phyloP scores from a whole-genome alignment of 1,284 basidiomycete species.

The Cerioporus squamosus region DNA sequence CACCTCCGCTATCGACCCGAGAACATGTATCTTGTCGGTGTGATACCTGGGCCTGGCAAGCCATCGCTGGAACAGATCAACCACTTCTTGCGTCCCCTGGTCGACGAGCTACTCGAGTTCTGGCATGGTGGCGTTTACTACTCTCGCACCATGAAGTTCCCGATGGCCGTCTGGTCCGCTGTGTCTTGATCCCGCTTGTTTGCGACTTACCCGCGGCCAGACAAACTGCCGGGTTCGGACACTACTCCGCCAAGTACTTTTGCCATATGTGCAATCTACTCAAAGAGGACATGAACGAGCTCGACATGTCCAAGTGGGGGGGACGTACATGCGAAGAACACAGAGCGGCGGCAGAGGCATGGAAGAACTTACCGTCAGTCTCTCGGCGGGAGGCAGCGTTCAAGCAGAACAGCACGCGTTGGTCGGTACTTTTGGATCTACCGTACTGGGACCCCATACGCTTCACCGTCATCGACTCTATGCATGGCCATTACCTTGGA shows the following conservation, averaged over 20 bases:
- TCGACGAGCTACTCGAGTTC: constrained; percentile 36
- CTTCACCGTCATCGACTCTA: constrained; percentile 37
- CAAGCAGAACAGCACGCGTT: constrained; percentile 19
- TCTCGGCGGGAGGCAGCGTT: background rate
- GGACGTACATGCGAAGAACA: constrained; percentile 21
- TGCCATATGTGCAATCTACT: constrained; percentile 38
- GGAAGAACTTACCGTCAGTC: constrained; percentile 6
- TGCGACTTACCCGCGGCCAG: constrained; percentile 41
- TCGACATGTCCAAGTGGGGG: constrained; percentile 28
- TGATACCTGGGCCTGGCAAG: constrained; percentile 41
- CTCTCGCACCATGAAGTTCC: constrained; percentile 31
- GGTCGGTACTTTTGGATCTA: constrained; percentile 30
- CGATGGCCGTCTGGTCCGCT: constrained; percentile 29
- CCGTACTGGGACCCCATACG: constrained; percentile 41
- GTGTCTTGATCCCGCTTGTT: constrained; percentile 33
- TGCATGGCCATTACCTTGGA: constrained; percentile 39
- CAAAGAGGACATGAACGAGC: constrained; percentile 33
- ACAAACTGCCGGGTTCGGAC: constrained; percentile 38
- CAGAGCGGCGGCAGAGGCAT: constrained; percentile 17
- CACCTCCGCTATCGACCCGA: constrained; percentile 29
- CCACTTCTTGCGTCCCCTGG: constrained; percentile 37
- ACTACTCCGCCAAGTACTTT: constrained; percentile 29
- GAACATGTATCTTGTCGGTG: constrained; percentile 35
- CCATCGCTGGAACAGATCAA: constrained; percentile 39
- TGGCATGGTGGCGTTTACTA: constrained; percentile 37